These are phyloP conservation scores for Kitagawia praeruptora DNA, from an alignment of 129 eudicot genomes.

Conservation along the genomic window DNA sequence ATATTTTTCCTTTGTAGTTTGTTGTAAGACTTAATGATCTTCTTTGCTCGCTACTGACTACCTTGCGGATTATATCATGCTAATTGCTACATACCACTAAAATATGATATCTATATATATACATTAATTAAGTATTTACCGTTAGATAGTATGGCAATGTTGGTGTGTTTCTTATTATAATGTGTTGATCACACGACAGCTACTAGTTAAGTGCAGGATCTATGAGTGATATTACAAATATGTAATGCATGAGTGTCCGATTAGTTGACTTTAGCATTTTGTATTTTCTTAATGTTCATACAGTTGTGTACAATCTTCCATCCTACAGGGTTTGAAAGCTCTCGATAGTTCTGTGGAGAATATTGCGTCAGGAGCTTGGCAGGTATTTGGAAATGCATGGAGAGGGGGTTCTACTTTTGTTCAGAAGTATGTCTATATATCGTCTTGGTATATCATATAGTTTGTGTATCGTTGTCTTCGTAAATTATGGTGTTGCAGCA, in stretches of 20 bases:
- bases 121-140: not conserved
- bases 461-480: not conserved
- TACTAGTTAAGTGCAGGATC: constrained; percentile 4
- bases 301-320: not conserved
- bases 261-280: not conserved
- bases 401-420: constrained; percentile 71
- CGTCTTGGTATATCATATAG: not conserved
- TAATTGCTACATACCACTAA: not conserved
- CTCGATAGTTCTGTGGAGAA: constrained; percentile 71
- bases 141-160: not conserved
- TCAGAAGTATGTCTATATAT: constrained; percentile 46
- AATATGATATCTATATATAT: not conserved
- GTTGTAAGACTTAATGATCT: not conserved
- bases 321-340: constrained; percentile 73
- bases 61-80: not conserved
- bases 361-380: constrained; percentile 96
- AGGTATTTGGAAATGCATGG: constrained; percentile 81
- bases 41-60: not conserved
- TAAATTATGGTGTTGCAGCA: not conserved
- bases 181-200: not conserved
- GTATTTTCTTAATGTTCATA: not conserved
- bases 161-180: not conserved
- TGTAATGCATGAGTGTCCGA: not conserved
- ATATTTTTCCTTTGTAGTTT: not conserved
- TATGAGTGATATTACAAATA: not conserved